A percentile compares a stretch with the other conserved stretches of the same genome.
These are phyloP conservation scores for Populus simonii DNA, from an alignment of 345 rosid genomes.

Conservation along the genomic window DNA sequence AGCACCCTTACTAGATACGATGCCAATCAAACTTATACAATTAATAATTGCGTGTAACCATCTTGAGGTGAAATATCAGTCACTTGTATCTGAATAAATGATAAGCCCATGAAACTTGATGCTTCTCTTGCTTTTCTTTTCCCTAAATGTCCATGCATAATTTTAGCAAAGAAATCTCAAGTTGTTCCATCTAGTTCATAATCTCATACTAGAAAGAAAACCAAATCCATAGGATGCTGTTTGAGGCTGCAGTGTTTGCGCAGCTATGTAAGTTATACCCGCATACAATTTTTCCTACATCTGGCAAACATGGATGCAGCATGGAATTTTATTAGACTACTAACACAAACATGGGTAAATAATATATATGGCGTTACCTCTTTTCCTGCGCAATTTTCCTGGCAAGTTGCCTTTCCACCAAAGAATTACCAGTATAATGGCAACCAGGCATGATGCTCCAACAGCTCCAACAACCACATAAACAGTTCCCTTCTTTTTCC, in stretches of 20 bases:
- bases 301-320: background rate
- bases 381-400: slow-evolving; percentile 7
- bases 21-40: too few relatives aligned
- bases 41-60: background rate
- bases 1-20: background rate
- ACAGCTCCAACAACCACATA: slow-evolving; percentile 9
- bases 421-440: slow-evolving; percentile 17
- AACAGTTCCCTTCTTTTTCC: slow-evolving; percentile 7
- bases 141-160: background rate
- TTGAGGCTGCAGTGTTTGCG: background rate
- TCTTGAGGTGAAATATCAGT: background rate
- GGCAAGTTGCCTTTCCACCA: slow-evolving; percentile 22
- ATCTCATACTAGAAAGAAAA: background rate
- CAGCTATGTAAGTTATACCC: background rate
- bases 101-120: background rate
- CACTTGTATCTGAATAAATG: background rate
- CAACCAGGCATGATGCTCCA: slow-evolving; percentile 18
- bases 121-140: background rate
- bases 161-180: background rate
- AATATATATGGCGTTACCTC: slow-evolving; percentile 8
- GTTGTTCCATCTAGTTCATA: background rate
- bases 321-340: background rate
- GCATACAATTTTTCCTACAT: background rate
- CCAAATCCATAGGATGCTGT: background rate
- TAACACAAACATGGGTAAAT: background rate